Base-by-base conservation (phyloP, 2,329 filamentous ascomycete species). In the Pseudonectria foliicola region DNA sequence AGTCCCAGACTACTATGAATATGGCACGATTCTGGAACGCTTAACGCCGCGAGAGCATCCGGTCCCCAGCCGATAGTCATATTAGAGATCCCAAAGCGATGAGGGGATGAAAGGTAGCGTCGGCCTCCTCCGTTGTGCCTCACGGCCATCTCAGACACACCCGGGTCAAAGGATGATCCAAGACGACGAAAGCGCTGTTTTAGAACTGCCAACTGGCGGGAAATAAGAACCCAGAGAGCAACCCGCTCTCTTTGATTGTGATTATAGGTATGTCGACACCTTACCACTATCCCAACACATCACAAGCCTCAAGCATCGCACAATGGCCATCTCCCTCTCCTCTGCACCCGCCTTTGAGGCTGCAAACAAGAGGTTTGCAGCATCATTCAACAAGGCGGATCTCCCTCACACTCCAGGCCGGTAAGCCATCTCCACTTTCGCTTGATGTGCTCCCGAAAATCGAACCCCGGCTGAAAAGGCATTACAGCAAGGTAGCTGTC, bases 401-500 rank as follows among this genome's bases (percentile, higher is more conserved):
- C 28, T 52, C 32, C 43, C 46, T 10, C 49, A 46, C 15, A 45
- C 40, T n/a, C 49, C 49, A 3, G 38, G 40, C 18, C 49, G 49
- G 49, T 52, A 49, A 28, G 29, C 23, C 15, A 12, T 16, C 6
- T 11, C 29, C n/a, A n/a, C 13, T 31, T 21, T 29, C 25, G 29
- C 26, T 25, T 13, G 12, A 4, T 21, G 13, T 7, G 7, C 15
- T 26, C 15, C 14, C 40, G 13, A 31, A 37, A 38, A 43, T 50
- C 39, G 33, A 33, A 38, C 35, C 14, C 35, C 43, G 50, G 40
- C 36, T 14, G 13, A 25, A 14, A 15, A 31, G 13, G 24, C 28
- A 16, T 13, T 25, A 12, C 31, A 62, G 59, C 34, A 61, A 62
- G 28, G 54, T 61, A 6, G 46, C 50, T 5, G 45, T 58, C 18